Evolutionary conservation across 2,329 filamentous ascomycete genomes (phyloP), one percentile per base, ranked within the genome.

Genomic region (Alternaria triticina): DNA sequence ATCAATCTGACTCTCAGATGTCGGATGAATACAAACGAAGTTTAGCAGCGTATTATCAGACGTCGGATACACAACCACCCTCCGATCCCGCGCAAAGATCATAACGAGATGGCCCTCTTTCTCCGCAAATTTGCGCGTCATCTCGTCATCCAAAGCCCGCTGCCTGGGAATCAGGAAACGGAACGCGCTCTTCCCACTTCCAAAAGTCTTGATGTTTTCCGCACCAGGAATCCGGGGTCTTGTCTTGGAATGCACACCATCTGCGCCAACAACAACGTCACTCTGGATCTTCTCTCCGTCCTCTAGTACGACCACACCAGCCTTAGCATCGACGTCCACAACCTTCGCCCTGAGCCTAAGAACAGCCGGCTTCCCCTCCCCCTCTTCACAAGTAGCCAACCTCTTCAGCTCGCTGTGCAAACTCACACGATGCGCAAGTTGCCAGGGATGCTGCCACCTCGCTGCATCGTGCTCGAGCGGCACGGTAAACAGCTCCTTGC

Each of bases 141-240:
- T 80, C 25, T 70, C 84, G 70, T 79, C 82, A 45, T 71, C 77
- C 6, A 80, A 61, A 0, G 81, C 79, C 5, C 78, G 79, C 13
- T 86, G 82, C 1, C 82, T 80, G 0, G 82, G 78, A 0, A 89
- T 80, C 6, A 88, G 72, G 74, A 88, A 89, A 8, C 87, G 82
- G 71, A 87, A 89, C 1, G 86, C 86, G 46, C 83, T 86, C 70
- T 87, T 87, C 3, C 86, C 87, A 4, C 83, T 84, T 2, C 81
- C 78, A 45, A 81, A 82, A 0, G 83, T 77, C 33, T 79, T 77
- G 17, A 81, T 67, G 5, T 76, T 70, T 33, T 63, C 68, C 45
- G 66, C 80, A 11, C 71, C 73, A 5, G 73, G 72, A 3, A 77
- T 60, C 3, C 54, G 56, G 1, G 59, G 44, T 17, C 75, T 52